Evolutionary conservation across 148 eudicot genomes (phyloP).

Genomic region (Vaccinium vitisidaea): DNA sequence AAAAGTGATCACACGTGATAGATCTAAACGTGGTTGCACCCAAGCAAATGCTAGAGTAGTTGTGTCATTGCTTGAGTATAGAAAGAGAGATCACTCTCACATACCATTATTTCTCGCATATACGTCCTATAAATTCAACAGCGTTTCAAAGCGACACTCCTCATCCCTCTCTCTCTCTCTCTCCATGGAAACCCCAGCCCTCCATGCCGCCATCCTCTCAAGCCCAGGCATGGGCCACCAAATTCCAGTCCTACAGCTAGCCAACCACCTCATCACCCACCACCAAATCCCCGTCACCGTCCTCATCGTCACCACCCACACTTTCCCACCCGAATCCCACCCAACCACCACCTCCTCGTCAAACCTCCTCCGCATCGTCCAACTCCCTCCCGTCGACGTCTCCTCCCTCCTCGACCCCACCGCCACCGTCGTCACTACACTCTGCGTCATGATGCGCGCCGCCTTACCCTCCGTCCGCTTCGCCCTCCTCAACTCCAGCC

Average conservation of each 20-base stretch:
- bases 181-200: background rate
- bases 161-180: background rate
- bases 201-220: constrained; percentile 25
- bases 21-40: no score
- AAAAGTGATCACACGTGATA: no score
- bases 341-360: background rate
- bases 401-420: constrained; percentile 10
- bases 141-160: background rate
- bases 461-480: constrained; percentile 22
- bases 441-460: constrained; percentile 30
- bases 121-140: background rate
- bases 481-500: constrained; percentile 20
- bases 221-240: constrained; percentile 64
- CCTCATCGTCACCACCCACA: constrained; percentile 23
- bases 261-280: constrained; percentile 35
- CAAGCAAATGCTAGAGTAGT: no score
- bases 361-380: background rate
- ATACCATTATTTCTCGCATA: no score
- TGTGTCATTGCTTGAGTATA: no score
- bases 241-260: constrained; percentile 42
- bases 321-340: background rate
- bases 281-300: constrained; percentile 36
- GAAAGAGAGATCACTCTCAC: no score
- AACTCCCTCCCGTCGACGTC: constrained; percentile 37
- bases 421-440: background rate